phyloP scores from a whole-genome alignment of 1,284 basidiomycete species.

The Entoloma clypeatum region DNA sequence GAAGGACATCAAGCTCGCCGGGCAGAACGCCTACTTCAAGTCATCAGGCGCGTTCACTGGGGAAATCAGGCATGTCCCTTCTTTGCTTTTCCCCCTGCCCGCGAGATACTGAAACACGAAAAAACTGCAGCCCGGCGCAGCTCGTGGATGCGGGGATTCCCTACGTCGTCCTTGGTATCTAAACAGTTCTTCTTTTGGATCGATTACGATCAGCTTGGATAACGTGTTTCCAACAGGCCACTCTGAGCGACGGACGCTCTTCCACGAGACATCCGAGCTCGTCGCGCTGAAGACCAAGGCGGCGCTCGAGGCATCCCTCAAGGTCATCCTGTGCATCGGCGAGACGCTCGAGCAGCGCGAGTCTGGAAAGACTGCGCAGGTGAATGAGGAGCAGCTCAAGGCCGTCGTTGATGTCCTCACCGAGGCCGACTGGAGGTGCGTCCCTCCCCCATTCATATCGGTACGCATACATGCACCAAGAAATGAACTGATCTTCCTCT shows the following conservation, averaged over 20 bases:
- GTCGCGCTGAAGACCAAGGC: conserved; percentile 87
- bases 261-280: conserved; percentile 82
- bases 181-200: not conserved
- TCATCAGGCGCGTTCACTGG: conserved; percentile 92
- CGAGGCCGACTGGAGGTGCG: conserved; percentile 78
- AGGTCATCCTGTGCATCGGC: conserved; percentile 94
- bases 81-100: conserved; percentile 1
- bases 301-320: conserved; percentile 72
- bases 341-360: conserved; percentile 94
- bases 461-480: not conserved
- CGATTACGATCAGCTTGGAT: conserved; percentile 2
- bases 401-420: conserved; percentile 68
- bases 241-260: conserved; percentile 93
- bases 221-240: conserved; percentile 52
- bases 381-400: conserved; percentile 82
- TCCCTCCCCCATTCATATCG: conserved; percentile 15
- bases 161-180: conserved; percentile 87
- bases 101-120: not conserved
- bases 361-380: conserved; percentile 69
- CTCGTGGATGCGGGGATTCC: conserved; percentile 84
- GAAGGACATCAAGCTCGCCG: conserved; percentile 72
- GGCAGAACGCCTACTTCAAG: conserved; percentile 92
- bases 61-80: conserved; percentile 71
- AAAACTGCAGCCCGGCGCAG: conserved; percentile 62
- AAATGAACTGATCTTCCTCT: not conserved